Evolutionary conservation across 2,329 filamentous ascomycete genomes (phyloP).

Genomic region (Colletotrichum sp.): DNA sequence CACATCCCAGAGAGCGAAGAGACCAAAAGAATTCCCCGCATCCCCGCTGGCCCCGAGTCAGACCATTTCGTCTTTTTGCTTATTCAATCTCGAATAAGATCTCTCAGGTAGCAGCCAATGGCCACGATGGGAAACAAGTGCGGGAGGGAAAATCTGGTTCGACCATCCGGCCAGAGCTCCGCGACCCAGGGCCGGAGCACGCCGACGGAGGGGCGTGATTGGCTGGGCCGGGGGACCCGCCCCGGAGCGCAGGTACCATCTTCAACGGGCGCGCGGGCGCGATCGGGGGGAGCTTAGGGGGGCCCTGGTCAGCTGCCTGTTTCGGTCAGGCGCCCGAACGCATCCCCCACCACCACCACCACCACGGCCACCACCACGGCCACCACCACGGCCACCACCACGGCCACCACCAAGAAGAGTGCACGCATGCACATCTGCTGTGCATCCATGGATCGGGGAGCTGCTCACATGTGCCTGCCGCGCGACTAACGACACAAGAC

Average conservation of each 20-base stretch:
- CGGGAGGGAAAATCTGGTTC: neutral
- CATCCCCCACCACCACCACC: neutral
- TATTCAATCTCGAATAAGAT: neutral
- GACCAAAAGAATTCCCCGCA: neutral
- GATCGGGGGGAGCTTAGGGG: neutral
- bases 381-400: no score
- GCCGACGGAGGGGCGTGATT: neutral
- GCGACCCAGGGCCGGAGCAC: slow-evolving; percentile 1
- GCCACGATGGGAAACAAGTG: neutral
- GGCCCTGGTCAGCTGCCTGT: slow-evolving; percentile 1
- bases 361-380: neutral
- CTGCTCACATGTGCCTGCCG: slow-evolving; percentile 6
- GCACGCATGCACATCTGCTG: neutral
- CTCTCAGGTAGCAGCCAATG: neutral
- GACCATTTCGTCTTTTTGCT: neutral
- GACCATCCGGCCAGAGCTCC: neutral
- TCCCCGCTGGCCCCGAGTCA: slow-evolving; percentile 10
- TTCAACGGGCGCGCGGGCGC: slow-evolving; percentile 1
- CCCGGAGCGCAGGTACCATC: neutral
- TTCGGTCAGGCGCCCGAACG: slow-evolving; percentile 8
- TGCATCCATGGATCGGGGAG: neutral
- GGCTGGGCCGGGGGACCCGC: neutral
- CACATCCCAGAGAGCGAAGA: neutral
- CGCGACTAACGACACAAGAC: neutral
- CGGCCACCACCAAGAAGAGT: neutral